phyloP scores from a whole-genome alignment of 2,329 filamentous ascomycete genomes.

The Trichoderma afroharzianum region DNA sequence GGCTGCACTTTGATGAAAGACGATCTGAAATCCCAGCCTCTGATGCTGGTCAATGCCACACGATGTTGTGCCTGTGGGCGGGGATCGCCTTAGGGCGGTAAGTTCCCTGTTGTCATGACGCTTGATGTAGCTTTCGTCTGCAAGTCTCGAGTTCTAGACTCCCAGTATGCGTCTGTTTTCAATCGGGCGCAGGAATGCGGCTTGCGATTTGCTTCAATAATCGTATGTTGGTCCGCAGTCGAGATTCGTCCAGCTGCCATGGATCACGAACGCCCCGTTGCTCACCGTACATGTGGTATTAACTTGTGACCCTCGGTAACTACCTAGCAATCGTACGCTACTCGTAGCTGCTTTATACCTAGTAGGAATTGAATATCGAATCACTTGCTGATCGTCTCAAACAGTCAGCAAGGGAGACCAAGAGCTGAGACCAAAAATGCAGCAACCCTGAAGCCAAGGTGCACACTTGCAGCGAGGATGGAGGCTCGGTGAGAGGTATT shows the following conservation, averaged over 20 bases:
- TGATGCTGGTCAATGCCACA: not conserved
- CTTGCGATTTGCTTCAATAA: not conserved
- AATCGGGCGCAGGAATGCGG: not conserved
- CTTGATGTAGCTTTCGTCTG: not conserved
- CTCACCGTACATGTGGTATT: not conserved
- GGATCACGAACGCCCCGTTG: not conserved
- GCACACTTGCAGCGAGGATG: not conserved
- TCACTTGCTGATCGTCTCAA: not conserved
- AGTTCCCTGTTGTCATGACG: not conserved
- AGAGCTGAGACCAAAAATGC: not conserved
- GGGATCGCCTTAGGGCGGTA: not conserved
- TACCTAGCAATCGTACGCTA: not conserved
- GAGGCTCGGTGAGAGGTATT: not conserved
- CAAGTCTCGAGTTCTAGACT: not conserved
- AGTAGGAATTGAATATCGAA: not conserved
- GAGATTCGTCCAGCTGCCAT: not conserved
- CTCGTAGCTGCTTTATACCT: not conserved
- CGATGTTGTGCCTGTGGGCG: not conserved
- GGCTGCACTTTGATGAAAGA: not conserved
- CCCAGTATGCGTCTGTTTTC: not conserved
- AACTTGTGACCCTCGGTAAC: not conserved
- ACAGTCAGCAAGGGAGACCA: not conserved
- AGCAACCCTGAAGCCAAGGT: not conserved
- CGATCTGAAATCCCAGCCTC: conserved; percentile 11
- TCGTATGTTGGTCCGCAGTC: not conserved